Evolutionary conservation across 2,329 filamentous ascomycete species (phyloP).

Genomic region (Alternaria arbusti): DNA sequence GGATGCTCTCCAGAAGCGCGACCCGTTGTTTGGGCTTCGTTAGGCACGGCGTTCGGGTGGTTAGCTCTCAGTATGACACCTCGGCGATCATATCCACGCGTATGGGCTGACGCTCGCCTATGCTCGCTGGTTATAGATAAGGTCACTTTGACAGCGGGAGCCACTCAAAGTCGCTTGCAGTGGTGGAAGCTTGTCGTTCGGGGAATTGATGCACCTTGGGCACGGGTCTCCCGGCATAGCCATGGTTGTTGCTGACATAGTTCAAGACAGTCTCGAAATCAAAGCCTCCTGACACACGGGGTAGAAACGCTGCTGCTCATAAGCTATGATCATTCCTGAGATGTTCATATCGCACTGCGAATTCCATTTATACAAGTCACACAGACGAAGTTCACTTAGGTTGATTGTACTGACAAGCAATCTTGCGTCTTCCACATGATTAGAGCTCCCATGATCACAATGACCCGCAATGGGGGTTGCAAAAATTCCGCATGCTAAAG

Average conservation of each 20-base stretch:
- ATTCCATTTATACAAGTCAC: background rate
- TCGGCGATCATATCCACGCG: conserved; percentile 1
- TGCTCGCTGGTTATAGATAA: conserved; percentile 4
- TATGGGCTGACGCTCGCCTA: background rate
- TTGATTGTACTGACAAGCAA: background rate
- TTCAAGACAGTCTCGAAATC: background rate
- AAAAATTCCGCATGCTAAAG: background rate
- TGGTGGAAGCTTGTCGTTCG: conserved; percentile 3
- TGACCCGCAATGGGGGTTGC: background rate
- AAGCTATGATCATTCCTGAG: background rate
- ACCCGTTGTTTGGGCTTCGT: background rate
- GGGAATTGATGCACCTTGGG: background rate
- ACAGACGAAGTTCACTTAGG: background rate
- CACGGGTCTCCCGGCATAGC: background rate
- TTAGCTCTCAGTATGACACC: conserved; percentile 2
- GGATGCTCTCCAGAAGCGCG: background rate
- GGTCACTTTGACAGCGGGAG: conserved; percentile 10
- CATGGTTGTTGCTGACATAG: background rate
- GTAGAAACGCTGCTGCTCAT: background rate
- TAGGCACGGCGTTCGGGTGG: background rate
- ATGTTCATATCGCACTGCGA: background rate
- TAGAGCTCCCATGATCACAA: background rate
- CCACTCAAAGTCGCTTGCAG: background rate
- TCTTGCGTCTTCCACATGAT: background rate
- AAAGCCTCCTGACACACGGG: background rate